A percentile compares a stretch with the other conserved stretches of the same genome.
phyloP scores from a whole-genome alignment of 164 flowering plant genomes.

The Hamamelis virginiana region DNA sequence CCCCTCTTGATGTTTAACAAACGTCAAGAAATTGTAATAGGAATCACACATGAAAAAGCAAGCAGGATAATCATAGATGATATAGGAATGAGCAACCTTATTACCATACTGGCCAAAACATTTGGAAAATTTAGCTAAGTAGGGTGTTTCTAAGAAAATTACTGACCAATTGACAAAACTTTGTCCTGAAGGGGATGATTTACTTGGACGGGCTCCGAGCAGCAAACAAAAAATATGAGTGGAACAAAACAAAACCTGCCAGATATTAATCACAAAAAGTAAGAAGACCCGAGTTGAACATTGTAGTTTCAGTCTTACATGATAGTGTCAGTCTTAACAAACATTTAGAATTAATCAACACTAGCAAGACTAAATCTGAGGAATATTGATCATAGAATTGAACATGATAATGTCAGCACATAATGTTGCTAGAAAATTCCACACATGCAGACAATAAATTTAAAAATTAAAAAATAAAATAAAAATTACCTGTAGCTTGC shows the following conservation, averaged over 20 bases:
- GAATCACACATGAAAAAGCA: not conserved
- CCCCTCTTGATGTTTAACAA: not conserved
- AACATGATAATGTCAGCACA: not conserved
- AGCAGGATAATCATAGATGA: not conserved
- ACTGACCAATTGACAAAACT: slow-evolving; percentile 68
- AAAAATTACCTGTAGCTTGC: slow-evolving; percentile 69
- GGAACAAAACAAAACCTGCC: slow-evolving; percentile 76
- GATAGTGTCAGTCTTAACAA: not conserved
- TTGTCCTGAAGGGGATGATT: slow-evolving; percentile 41
- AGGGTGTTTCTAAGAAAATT: not conserved
- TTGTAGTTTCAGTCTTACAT: not conserved
- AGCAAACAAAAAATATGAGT: slow-evolving; percentile 37
- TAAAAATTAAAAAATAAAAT: too few species aligned
- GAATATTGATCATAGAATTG: not conserved
- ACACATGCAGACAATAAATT: not conserved
- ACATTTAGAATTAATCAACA: not conserved
- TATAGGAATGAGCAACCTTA: not conserved
- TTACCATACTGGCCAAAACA: not conserved
- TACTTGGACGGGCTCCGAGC: slow-evolving; percentile 29
- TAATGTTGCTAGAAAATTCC: not conserved
- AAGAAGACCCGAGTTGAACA: not conserved
- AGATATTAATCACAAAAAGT: slow-evolving; percentile 10
- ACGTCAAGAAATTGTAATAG: not conserved
- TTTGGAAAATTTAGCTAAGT: not conserved
- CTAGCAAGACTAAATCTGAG: not conserved